Evolutionary conservation across 148 eudicot species (phyloP).

Genomic region (Heliamphora exappendiculata): DNA sequence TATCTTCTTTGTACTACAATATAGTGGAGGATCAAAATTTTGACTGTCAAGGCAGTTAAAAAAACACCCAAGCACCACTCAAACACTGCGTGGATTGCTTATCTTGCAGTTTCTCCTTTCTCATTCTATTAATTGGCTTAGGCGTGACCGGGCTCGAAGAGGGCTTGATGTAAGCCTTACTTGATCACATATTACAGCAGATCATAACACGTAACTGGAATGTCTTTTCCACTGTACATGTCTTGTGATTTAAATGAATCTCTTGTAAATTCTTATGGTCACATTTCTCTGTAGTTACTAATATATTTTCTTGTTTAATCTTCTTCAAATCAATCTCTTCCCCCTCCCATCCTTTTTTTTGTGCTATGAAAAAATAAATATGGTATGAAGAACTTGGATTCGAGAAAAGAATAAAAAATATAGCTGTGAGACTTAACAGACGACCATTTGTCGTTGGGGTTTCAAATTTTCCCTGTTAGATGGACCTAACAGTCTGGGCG

Average conservation of each 20-base stretch:
- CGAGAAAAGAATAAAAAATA: no score
- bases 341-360: neutral
- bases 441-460: no score
- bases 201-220: neutral
- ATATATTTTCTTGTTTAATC: neutral
- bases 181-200: neutral
- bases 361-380: no score
- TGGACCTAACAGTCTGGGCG: no score
- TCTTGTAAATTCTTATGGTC: neutral
- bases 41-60: slow-evolving; percentile 38
- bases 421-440: no score
- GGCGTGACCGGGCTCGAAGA: neutral
- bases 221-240: neutral
- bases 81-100: no score
- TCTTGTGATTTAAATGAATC: neutral
- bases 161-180: neutral
- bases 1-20: slow-evolving; percentile 69
- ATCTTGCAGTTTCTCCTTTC: neutral
- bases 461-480: no score
- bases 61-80: neutral
- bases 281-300: neutral
- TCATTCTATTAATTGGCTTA: neutral
- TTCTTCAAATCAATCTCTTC: neutral
- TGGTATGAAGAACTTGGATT: no score
- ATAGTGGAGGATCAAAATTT: slow-evolving; percentile 34